Base-by-base conservation (phyloP, 805 yeast genomes). In the Candida maris region DNA sequence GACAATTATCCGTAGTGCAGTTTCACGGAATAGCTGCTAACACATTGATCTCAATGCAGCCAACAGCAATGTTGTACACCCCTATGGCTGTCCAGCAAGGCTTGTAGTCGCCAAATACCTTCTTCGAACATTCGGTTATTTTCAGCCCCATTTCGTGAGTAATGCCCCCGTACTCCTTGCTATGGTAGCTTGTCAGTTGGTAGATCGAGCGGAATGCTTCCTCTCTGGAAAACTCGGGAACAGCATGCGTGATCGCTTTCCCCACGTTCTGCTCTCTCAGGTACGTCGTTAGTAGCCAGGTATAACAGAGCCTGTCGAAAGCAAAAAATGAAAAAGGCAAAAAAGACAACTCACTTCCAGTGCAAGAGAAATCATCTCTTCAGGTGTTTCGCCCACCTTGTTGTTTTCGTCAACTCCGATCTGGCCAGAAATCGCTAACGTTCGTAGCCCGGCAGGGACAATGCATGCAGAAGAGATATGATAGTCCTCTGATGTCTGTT, bases 61-160 rank as follows among this genome's bases (percentile, higher is more conserved):
- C 44, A 10, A 30, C 44, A 14, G 44, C 34, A 20, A 40, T 23
- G 19, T 36, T 40, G 13, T 26, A 13, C 8, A 26, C 44, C 3
- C 44, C 44, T 17, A 40, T 28, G 9, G 44, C 44, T 2, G 40
- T 40, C 44, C 44, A 40, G 19, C 44, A 40, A 3, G 44, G 44
- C 15, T 23, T 40, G 35, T 40, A 40, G 6, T 29, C 40, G 6
- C 44, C 44, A 33, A 40, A 40, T 5, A 35, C 40, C 12, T 36
- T 30, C 18, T 36, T 32, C 2, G 32, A 29, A 16, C 37, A 27
- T 19, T 36, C 35, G 4, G 27, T 34, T 17, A 40, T 31, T 6
- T 20, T 32, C 6, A 27, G 4, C 7, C 44, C 44, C 18, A 40
- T 24, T 12, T 40, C 44, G 27, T 40, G 44, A n/a, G 35, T 40